Evolutionary conservation across 495 filamentous ascomycete genomes (phyloP), one percentile per base, ranked within the genome.

Genomic region (Astrothelium subdiscretum): DNA sequence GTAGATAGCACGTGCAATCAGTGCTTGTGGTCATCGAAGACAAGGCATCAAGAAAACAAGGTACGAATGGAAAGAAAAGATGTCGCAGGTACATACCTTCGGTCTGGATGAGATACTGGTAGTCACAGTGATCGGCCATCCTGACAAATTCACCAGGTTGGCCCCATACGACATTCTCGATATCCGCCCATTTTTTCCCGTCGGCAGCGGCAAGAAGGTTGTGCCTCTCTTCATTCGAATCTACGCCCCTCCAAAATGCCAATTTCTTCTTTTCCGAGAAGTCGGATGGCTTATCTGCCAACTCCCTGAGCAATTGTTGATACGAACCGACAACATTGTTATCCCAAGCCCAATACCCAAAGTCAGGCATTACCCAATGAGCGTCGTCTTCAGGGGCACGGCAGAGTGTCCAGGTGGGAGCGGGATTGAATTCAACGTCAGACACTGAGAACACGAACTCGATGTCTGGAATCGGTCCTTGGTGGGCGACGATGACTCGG

Each of bases 291-390:
- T 54, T 54, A 24, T 54, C 48, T 24, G 26, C 24, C 48, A 54
- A 15, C 24, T 54, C 48, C 5, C 24, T 26, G 20, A 54, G 11
- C 3, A 54, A 29, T 52, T 70, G 67, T 18, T 20, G 42, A 27
- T 62, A 64, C n/a, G 57, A 61, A 13, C 62, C 32, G 6, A 63
- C 18, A 20, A 62, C 63, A n/a, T 65, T 60, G 11, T 66, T 43
- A 29, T 54, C 48, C 69, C 68, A 71, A 12, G 31, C 59, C 64
- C 63, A 70, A 60, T 65, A 68, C 2, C 59, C 64, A 44, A 71
- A 73, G 54, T 73, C 70, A 1, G 70, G 70, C 70, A 73, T 71
- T 15, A 73, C 61, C 70, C 69, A 71, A 6, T 66, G n/a, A 8
- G 31, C 43, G 31, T 66, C 63, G n/a, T 73, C 44, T 2, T 65